phyloP scores from a whole-genome alignment of 352 stramenopile genomes.

The Phytophthora sp. region DNA sequence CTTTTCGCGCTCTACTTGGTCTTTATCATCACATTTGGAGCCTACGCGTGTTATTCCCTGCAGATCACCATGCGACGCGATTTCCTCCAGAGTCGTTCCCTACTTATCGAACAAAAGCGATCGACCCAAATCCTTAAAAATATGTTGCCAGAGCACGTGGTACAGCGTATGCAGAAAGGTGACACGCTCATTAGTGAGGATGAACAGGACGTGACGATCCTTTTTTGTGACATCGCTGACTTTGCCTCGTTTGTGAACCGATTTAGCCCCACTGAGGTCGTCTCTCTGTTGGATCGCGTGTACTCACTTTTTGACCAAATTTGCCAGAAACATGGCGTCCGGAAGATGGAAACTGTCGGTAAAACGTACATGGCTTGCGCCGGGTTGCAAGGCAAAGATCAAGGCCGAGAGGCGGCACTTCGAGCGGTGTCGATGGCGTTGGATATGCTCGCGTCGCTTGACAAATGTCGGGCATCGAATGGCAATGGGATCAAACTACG shows the following conservation, averaged over 20 bases:
- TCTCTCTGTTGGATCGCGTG: conserved; percentile 90
- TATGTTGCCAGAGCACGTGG: conserved; percentile 85
- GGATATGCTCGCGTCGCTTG: conserved; percentile 74
- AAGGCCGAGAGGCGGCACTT: conserved; percentile 72
- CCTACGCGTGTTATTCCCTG: conserved; percentile 82
- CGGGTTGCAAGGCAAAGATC: conserved; percentile 84
- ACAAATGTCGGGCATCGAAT: conserved; percentile 78
- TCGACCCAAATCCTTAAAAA: conserved; percentile 89
- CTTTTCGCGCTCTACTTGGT: conserved; percentile 79
- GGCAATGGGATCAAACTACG: conserved; percentile 88
- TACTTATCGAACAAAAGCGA: conserved; percentile 78
- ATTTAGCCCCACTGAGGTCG: conserved; percentile 75
- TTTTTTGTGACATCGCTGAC: conserved; percentile 88
- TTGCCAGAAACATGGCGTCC: conserved; percentile 89
- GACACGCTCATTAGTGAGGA: conserved; percentile 86
- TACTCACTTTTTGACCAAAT: conserved; percentile 93
- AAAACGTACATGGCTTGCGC: conserved; percentile 93
- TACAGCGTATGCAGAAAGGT: conserved; percentile 85
- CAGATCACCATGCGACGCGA: conserved; percentile 85
- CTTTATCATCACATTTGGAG: conserved; percentile 76
- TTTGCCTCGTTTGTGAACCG: conserved; percentile 83
- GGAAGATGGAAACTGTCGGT: conserved; percentile 94
- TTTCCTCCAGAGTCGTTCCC: conserved; percentile 80
- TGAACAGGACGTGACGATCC: conserved; percentile 87
- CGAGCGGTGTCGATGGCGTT: conserved; percentile 78